Conservation (phyloP, 192 early-diverging fungal species). For the Funneliformis geosporum region DNA sequence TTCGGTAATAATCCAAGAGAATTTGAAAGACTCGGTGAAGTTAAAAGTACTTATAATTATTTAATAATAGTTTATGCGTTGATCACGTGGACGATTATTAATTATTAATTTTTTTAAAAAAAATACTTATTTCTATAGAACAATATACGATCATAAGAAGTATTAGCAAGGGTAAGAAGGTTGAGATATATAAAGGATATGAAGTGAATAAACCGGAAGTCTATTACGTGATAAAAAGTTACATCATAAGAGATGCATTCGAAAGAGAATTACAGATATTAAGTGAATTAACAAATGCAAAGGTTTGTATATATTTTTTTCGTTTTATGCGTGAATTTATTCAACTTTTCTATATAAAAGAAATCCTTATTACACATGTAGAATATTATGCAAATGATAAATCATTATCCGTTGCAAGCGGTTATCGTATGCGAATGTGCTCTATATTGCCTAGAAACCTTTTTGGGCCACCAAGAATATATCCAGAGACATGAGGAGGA, state of each 20-base stretch:
- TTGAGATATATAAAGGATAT: not conserved
- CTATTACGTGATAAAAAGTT: not conserved
- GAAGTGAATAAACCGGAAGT: not conserved
- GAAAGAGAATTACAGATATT: not conserved
- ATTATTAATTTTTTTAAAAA: not conserved
- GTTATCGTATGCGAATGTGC: not conserved
- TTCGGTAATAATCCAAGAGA: no score
- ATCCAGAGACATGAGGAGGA: not conserved
- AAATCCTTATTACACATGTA: not conserved
- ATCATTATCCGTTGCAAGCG: not conserved
- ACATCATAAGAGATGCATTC: not conserved
- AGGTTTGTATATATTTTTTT: not conserved
- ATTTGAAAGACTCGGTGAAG: not conserved
- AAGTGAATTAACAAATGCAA: not conserved
- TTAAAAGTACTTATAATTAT: not conserved
- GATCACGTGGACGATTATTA: not conserved
- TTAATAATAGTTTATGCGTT: not conserved
- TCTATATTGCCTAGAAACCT: not conserved
- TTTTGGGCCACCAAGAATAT: not conserved
- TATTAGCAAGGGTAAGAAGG: not conserved
- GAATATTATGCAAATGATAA: constrained; percentile 8
- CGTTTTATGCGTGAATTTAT: not conserved
- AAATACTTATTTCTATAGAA: not conserved
- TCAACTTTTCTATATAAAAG: not conserved
- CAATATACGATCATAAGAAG: not conserved